A percentile compares a stretch with the other conserved stretches of the same genome.
phyloP scores from a whole-genome alignment of 495 filamentous ascomycete species.

The Amniculicola lignicola region DNA sequence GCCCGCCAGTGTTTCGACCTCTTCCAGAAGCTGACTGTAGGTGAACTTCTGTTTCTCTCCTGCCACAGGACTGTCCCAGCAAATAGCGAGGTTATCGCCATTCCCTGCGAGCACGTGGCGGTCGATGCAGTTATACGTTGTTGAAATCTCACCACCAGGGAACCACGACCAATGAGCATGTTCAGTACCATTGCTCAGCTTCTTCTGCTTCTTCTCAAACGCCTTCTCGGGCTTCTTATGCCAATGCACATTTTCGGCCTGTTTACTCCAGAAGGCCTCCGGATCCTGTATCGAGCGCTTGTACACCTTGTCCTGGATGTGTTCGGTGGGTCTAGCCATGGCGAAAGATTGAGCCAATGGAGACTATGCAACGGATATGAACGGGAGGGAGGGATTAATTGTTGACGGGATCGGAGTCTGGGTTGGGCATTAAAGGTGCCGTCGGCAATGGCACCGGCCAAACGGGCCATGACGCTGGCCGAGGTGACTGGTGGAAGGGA shows the following conservation, averaged over 20 bases:
- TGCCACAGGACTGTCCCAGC: constrained; percentile 86
- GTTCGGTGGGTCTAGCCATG: constrained; percentile 2
- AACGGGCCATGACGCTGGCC: constrained; percentile 11
- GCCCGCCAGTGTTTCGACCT: constrained; percentile 79
- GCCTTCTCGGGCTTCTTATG: constrained; percentile 61
- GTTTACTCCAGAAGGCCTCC: constrained; percentile 71
- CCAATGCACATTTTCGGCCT: constrained; percentile 75
- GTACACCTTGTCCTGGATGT: constrained; percentile 41
- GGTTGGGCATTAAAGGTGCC: too few relatives aligned
- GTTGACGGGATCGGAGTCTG: too few relatives aligned
- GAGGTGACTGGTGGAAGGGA: constrained; percentile 6
- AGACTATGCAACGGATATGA: background rate
- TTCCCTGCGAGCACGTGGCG: constrained; percentile 66
- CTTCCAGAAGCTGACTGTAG: constrained; percentile 71
- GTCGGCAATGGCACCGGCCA: constrained; percentile 15
- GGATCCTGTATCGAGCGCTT: constrained; percentile 56
- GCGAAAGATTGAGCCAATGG: background rate
- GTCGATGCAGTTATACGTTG: constrained; percentile 86
- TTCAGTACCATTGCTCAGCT: constrained; percentile 47
- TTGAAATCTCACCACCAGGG: constrained; percentile 82
- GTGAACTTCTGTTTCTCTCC: constrained; percentile 67
- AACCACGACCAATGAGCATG: constrained; percentile 82
- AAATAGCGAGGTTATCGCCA: constrained; percentile 70
- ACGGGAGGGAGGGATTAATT: background rate
- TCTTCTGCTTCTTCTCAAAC: constrained; percentile 47